Evolutionary conservation across 345 rosid species (phyloP).

Genomic region (Aurinia saxatilis): DNA sequence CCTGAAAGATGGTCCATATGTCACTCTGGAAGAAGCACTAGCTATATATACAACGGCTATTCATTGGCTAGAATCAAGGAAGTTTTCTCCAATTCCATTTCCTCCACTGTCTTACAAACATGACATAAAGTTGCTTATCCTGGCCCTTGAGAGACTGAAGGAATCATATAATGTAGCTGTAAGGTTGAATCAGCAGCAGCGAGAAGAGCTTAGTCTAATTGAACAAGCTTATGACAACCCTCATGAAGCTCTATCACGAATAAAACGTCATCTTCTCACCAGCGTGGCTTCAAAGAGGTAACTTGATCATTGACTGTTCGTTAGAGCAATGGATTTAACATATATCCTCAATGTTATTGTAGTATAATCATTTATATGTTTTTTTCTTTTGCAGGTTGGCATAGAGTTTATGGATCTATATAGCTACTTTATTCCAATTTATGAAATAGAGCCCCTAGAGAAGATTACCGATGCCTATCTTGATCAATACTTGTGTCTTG

Average conservation of each 20-base stretch:
- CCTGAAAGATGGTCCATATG: conserved; percentile 98
- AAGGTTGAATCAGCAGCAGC: no score
- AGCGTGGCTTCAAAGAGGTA: conserved; percentile 97
- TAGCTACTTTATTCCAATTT: conserved; percentile 95
- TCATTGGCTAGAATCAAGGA: no score
- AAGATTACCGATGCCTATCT: conserved; percentile 97
- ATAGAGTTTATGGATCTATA: conserved; percentile 99
- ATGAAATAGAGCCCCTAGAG: conserved; percentile 98
- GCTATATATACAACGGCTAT: conserved; percentile 96
- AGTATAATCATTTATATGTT: conserved; percentile 2
- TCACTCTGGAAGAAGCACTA: conserved; percentile 97
- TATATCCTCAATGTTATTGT: neutral
- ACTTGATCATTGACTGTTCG: conserved; percentile 14
- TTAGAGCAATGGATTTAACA: neutral
- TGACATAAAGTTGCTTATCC: conserved; percentile 92
- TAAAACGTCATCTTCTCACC: conserved; percentile 99
- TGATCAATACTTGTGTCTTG: no score
- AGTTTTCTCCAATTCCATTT: no score
- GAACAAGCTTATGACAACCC: no score
- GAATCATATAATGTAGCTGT: conserved; percentile 99
- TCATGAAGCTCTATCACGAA: conserved; percentile 93
- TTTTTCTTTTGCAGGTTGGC: conserved; percentile 81
- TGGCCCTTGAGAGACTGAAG: no score
- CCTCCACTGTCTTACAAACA: conserved; percentile 99
- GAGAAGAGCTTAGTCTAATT: no score